Evolutionary conservation across 257 asterid species (phyloP).

Genomic region (Solanum tarapatanum): DNA sequence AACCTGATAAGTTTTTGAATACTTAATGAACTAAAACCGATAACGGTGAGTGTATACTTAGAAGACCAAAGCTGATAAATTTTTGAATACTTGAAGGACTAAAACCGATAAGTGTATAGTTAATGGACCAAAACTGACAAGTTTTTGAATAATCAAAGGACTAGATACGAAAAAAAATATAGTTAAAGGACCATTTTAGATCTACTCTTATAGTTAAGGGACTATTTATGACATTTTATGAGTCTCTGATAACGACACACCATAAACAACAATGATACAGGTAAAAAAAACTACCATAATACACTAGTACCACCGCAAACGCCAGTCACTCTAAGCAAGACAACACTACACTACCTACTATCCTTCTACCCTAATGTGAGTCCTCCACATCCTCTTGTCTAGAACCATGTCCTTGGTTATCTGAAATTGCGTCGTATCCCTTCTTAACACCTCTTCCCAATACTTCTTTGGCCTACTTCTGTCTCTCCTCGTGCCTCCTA

Average conservation of each 20-base stretch:
- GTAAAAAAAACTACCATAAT: too few relatives aligned
- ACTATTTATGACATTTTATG: not conserved
- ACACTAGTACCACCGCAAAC: not conserved
- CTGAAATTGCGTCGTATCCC: not conserved
- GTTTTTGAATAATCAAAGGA: not conserved
- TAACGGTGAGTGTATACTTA: not conserved
- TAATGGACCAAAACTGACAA: not conserved
- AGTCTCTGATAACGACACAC: not conserved
- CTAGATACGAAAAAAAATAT: too few relatives aligned
- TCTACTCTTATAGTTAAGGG: too few relatives aligned
- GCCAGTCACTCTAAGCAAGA: not conserved
- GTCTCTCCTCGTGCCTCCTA: not conserved
- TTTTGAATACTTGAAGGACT: too few relatives aligned
- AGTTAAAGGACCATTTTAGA: too few relatives aligned
- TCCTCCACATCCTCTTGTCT: not conserved
- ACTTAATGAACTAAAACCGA: not conserved
- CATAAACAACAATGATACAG: not conserved
- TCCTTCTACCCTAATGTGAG: not conserved
- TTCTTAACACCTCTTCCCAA: not conserved
- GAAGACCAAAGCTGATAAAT: too few relatives aligned
- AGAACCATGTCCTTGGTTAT: not conserved
- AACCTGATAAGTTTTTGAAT: not conserved
- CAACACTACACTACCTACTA: not conserved
- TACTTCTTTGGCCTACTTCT: not conserved
- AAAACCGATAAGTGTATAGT: not conserved